Conservation (phyloP, 2,329 filamentous ascomycete genomes). For the Aspergillus tubingensis region DNA sequence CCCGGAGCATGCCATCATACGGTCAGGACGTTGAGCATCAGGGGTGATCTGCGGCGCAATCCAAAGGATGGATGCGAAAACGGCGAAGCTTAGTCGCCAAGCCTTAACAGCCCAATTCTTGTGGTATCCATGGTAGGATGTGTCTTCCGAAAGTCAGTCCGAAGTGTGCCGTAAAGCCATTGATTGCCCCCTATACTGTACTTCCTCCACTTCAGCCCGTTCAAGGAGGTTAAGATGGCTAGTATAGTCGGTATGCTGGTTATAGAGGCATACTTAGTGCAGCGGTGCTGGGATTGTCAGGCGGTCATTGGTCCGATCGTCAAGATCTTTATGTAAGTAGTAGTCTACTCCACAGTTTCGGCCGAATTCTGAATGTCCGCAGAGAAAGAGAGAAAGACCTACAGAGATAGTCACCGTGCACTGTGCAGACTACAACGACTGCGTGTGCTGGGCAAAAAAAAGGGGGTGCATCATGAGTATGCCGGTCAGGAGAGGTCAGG, state of each 20-base stretch:
- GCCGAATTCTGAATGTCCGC: constrained; percentile 11
- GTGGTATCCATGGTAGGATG: neutral
- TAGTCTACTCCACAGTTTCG: constrained; percentile 14
- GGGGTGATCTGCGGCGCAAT: constrained; percentile 14
- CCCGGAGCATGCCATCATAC: neutral
- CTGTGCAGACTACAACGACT: neutral
- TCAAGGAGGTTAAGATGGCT: neutral
- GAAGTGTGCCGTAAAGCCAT: neutral
- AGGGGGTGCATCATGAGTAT: neutral
- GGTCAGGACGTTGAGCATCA: constrained; percentile 8
- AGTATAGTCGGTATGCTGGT: neutral
- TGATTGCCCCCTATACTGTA: neutral
- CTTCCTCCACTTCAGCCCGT: neutral
- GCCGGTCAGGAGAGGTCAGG: neutral
- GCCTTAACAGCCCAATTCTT: neutral
- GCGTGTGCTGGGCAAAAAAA: neutral
- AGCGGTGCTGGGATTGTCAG: neutral
- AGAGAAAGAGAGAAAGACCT: neutral
- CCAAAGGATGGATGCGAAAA: constrained; percentile 9
- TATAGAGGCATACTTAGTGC: neutral
- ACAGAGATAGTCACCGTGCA: neutral
- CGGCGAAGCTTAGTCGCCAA: constrained; percentile 12
- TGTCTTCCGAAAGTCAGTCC: neutral
- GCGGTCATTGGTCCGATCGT: neutral
- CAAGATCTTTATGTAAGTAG: constrained; percentile 1